Evolutionary conservation across 1,139 yeast species (phyloP).

Genomic region (Taiozyma sp.): DNA sequence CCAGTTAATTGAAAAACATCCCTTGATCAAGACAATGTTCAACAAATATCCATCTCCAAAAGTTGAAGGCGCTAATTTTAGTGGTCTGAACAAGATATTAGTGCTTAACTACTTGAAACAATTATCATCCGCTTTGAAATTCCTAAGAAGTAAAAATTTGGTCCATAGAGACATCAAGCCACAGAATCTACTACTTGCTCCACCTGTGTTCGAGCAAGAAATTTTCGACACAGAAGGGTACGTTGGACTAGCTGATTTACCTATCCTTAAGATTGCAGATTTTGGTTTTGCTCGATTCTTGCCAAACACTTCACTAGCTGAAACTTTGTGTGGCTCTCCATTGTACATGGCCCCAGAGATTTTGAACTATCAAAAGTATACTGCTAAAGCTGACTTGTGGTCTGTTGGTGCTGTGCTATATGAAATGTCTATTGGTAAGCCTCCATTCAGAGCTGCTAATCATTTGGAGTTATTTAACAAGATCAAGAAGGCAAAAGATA

Average conservation of each 20-base stretch:
- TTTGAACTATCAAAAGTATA: slow-evolving; percentile 86
- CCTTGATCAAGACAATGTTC: slow-evolving; percentile 69
- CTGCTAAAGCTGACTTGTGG: slow-evolving; percentile 97
- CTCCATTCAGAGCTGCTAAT: slow-evolving; percentile 91
- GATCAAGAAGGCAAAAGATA: slow-evolving; percentile 77
- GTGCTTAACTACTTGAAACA: slow-evolving; percentile 85
- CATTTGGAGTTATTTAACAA: slow-evolving; percentile 84
- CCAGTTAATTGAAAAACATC: slow-evolving; percentile 70
- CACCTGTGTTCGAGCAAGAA: slow-evolving; percentile 56
- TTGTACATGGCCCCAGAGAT: slow-evolving; percentile 98
- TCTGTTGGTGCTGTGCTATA: slow-evolving; percentile 94
- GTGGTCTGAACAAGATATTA: slow-evolving; percentile 73
- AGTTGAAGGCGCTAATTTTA: slow-evolving; percentile 37
- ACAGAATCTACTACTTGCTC: slow-evolving; percentile 79
- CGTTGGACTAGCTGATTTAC: slow-evolving; percentile 83
- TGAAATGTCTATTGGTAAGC: slow-evolving; percentile 93
- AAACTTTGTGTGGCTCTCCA: slow-evolving; percentile 95
- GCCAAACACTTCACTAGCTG: slow-evolving; percentile 92
- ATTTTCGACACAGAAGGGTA: slow-evolving; percentile 53
- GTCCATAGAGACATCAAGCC: slow-evolving; percentile 96
- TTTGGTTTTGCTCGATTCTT: slow-evolving; percentile 95
- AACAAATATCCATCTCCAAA: slow-evolving; percentile 77
- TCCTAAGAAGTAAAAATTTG: slow-evolving; percentile 73
- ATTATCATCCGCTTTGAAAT: slow-evolving; percentile 75
- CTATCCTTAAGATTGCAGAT: slow-evolving; percentile 89